These are phyloP conservation scores for Yamadazyma aaseri DNA, from an alignment of 1,139 yeast species.

Conservation along the genomic window DNA sequence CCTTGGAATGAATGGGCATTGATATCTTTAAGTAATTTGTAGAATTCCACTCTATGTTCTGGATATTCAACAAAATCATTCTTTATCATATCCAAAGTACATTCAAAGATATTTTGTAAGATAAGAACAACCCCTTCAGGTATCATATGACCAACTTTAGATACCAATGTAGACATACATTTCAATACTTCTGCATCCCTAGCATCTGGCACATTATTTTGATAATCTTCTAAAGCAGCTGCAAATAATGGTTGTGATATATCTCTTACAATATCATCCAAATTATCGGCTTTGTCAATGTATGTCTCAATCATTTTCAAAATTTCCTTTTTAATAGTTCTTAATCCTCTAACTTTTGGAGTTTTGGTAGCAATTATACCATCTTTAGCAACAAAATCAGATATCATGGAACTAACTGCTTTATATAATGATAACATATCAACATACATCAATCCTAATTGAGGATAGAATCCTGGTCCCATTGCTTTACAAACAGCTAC, in stretches of 20 bases:
- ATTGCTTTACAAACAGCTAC: slow-evolving; percentile 91
- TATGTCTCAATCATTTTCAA: slow-evolving; percentile 87
- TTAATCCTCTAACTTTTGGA: slow-evolving; percentile 90
- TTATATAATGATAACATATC: slow-evolving; percentile 88
- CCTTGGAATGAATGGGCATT: slow-evolving; percentile 85
- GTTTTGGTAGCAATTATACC: slow-evolving; percentile 92
- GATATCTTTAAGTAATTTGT: slow-evolving; percentile 83
- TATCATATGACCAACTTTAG: slow-evolving; percentile 82
- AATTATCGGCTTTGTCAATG: slow-evolving; percentile 80
- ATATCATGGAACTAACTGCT: slow-evolving; percentile 88
- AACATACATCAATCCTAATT: slow-evolving; percentile 79
- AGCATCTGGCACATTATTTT: slow-evolving; percentile 88
- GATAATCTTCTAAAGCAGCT: slow-evolving; percentile 89
- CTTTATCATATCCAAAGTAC: slow-evolving; percentile 93
- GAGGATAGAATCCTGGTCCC: slow-evolving; percentile 90
- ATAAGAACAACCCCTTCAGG: slow-evolving; percentile 89
- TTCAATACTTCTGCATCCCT: slow-evolving; percentile 96
- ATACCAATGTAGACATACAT: slow-evolving; percentile 88
- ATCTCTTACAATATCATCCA: slow-evolving; percentile 81
- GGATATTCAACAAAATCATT: slow-evolving; percentile 96
- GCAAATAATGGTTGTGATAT: slow-evolving; percentile 80
- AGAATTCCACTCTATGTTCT: slow-evolving; percentile 95
- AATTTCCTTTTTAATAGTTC: slow-evolving; percentile 95
- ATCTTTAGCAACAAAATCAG: slow-evolving; percentile 72
- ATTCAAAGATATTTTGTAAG: slow-evolving; percentile 87